These are phyloP conservation scores for Inonotus obliquus DNA, from an alignment of 1,284 basidiomycete species.

Conservation along the genomic window DNA sequence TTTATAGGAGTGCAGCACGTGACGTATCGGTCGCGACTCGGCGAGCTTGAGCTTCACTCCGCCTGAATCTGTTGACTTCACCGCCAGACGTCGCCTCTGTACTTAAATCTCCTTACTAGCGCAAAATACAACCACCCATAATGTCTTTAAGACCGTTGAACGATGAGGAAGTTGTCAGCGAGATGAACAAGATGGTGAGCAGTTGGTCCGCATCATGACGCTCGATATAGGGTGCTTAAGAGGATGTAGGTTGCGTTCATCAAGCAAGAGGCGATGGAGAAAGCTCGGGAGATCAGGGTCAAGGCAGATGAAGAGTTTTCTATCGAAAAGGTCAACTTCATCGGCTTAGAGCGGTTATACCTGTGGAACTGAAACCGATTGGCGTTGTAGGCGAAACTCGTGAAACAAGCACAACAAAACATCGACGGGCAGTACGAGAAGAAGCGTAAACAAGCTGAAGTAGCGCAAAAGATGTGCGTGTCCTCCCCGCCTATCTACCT, in stretches of 20 bases:
- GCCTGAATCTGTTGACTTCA: not conserved
- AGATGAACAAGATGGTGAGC: conserved; percentile 98
- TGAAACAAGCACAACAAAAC: conserved; percentile 88
- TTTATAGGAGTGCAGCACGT: not conserved
- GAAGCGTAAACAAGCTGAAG: conserved; percentile 89
- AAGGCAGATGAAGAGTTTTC: conserved; percentile 98
- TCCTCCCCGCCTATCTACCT: conserved; percentile 1
- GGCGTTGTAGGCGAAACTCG: conserved; percentile 77
- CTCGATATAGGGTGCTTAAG: not conserved
- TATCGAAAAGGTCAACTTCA: conserved; percentile 78
- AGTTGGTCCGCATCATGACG: conserved; percentile 1
- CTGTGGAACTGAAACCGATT: not conserved
- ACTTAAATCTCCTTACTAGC: not conserved
- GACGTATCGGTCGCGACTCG: not conserved
- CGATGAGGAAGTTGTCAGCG: conserved; percentile 92
- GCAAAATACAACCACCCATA: conserved; percentile 17
- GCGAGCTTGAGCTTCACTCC: not conserved
- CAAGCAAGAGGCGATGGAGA: conserved; percentile 94
- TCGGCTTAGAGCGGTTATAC: not conserved
- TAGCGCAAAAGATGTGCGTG: conserved; percentile 90
- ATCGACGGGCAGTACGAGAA: conserved; percentile 93
- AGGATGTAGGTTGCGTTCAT: conserved; percentile 83
- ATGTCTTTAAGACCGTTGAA: conserved; percentile 76
- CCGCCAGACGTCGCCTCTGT: not conserved
- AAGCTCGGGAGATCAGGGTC: conserved; percentile 92